Percentiles rank a stretch among this genome's conserved stretches.
Conservation (phyloP, 179 eudicot species). For the Sideroxylon spinosum region DNA sequence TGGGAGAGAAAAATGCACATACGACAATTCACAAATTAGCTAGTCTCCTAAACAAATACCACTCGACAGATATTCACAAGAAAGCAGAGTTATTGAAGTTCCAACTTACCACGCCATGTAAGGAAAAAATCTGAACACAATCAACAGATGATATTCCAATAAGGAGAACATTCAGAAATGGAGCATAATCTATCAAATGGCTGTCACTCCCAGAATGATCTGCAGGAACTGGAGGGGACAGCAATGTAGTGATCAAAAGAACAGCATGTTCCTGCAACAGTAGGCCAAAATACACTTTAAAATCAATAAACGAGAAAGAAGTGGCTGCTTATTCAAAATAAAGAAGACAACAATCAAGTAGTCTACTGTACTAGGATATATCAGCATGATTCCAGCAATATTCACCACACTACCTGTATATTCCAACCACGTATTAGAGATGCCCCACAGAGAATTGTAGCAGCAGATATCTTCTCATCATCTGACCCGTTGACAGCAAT, state of each 20-base stretch:
- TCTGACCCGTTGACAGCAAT: constrained; percentile 81
- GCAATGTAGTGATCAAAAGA: constrained; percentile 61
- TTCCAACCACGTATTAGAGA: constrained; percentile 89
- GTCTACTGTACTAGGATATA: not conserved
- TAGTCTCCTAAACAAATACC: constrained; percentile 3
- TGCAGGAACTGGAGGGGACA: constrained; percentile 76
- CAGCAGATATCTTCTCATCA: constrained; percentile 84
- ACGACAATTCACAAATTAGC: not conserved
- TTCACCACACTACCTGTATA: constrained; percentile 54
- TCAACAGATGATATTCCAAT: constrained; percentile 75
- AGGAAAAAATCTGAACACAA: constrained; percentile 81
- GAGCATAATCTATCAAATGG: constrained; percentile 77
- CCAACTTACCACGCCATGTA: constrained; percentile 92
- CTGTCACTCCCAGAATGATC: constrained; percentile 61
- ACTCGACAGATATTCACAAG: constrained; percentile 1
- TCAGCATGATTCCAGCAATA: not conserved
- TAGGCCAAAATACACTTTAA: not conserved
- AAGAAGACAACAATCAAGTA: not conserved
- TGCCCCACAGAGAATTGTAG: constrained; percentile 86
- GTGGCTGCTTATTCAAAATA: not conserved
- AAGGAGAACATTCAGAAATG: constrained; percentile 78
- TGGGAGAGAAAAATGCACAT: not conserved
- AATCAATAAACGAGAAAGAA: not conserved
- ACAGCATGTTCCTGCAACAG: constrained; percentile 78
- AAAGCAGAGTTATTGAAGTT: constrained; percentile 12